These are phyloP conservation scores for Apophysomyces elegans DNA, from an alignment of 371 early-diverging fungal genomes.

Conservation along the genomic window DNA sequence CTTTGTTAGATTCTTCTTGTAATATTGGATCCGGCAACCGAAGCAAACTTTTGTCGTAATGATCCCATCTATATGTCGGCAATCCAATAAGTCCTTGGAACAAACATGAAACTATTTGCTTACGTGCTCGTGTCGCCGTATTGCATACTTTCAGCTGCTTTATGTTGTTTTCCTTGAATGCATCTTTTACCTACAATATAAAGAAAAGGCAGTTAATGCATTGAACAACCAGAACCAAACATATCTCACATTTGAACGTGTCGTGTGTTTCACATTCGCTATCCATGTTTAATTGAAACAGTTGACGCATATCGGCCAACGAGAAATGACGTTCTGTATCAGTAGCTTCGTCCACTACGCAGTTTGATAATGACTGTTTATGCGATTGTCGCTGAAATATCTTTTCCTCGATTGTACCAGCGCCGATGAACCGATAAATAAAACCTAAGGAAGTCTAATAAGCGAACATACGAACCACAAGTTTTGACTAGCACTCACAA, in stretches of 20 bases:
- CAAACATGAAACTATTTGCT: conserved; percentile 17
- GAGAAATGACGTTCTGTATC: conserved; percentile 95
- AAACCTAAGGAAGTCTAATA: conserved; percentile 61
- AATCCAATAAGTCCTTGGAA: neutral
- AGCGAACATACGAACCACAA: neutral
- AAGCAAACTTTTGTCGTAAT: conserved; percentile 72
- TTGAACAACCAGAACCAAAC: neutral
- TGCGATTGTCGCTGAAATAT: conserved; percentile 95
- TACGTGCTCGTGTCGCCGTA: conserved; percentile 75
- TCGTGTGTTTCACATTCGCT: conserved; percentile 94
- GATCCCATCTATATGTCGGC: conserved; percentile 79
- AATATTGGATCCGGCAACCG: conserved; percentile 79
- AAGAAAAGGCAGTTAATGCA: neutral
- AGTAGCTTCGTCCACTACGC: conserved; percentile 93
- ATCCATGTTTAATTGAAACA: conserved; percentile 80
- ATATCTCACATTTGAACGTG: conserved; percentile 85
- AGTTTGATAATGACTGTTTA: conserved; percentile 87
- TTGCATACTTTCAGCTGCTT: conserved; percentile 70
- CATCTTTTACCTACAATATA: conserved; percentile 62
- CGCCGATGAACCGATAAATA: conserved; percentile 94
- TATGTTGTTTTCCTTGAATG: conserved; percentile 78
- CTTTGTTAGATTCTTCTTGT: conserved; percentile 71
- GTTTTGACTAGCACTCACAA: conserved; percentile 38
- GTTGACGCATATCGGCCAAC: conserved; percentile 83
- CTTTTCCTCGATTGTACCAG: conserved; percentile 98